Evolutionary conservation across 208 protist species (phyloP).

Genomic region (Borovskyia barvae): DNA sequence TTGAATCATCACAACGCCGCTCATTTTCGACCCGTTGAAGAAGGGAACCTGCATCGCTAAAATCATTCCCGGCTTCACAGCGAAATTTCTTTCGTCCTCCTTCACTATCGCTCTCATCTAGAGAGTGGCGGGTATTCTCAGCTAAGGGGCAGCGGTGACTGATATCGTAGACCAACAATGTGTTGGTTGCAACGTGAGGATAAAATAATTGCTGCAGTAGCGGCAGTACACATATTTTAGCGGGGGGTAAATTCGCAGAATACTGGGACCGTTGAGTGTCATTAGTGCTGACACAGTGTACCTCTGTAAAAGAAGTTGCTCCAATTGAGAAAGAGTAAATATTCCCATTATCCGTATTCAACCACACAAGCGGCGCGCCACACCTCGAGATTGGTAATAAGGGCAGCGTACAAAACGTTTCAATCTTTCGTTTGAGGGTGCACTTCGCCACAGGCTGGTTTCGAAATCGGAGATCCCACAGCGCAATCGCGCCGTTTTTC

Average conservation of each 20-base stretch:
- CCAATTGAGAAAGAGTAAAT: conserved; percentile 21
- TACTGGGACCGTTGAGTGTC: conserved; percentile 25
- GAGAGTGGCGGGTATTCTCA: no score
- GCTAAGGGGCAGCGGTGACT: no score
- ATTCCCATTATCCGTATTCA: conserved; percentile 28
- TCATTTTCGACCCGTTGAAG: neutral
- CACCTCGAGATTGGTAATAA: neutral
- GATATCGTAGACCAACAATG: conserved; percentile 27
- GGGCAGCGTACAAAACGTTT: neutral
- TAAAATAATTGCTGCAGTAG: conserved; percentile 31
- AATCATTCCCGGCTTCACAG: no score
- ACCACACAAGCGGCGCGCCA: conserved; percentile 23
- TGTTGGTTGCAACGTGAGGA: conserved; percentile 39
- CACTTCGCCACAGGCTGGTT: conserved; percentile 18
- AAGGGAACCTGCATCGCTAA: neutral
- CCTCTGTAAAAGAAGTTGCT: conserved; percentile 15
- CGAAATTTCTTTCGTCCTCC: no score
- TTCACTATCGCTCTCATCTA: neutral
- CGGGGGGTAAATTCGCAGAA: conserved; percentile 30
- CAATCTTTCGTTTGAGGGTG: conserved; percentile 12
- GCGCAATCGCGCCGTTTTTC: conserved; percentile 37
- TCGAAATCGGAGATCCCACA: conserved; percentile 62
- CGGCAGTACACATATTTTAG: conserved; percentile 31
- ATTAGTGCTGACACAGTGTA: conserved; percentile 11
- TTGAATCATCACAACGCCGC: neutral